Evolutionary conservation across 257 asterid species (phyloP), one percentile per base, ranked within the genome.

Genomic region (Eucommia ulmoides): DNA sequence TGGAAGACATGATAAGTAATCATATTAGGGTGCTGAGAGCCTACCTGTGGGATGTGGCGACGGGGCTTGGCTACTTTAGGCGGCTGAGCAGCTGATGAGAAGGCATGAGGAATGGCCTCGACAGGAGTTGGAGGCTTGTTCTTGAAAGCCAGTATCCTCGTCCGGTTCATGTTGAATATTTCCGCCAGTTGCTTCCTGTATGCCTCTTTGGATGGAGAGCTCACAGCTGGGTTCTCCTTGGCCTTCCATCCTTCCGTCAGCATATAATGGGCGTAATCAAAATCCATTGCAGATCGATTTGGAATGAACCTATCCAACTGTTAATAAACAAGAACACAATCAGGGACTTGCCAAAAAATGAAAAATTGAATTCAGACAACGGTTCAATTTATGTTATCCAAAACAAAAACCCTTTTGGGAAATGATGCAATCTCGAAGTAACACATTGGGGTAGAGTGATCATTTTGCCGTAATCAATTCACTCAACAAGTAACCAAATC

Each of bases 251-350:
- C 78, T 67, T 73, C 93, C 2, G 96, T 84, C 12, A 89, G 79
- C 96, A 89, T 89, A 79, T 67, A 78, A 63, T 76, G 94, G 0
- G 94, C 97, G 26, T 70, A 89, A 52, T 82, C 94, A 4, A 84
- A 74, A 59, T 89, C 96, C 81, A 91, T 91, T 0, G 96, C 98
- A 1, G 96, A 91, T 61, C 96, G 77, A 54, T 91, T 91, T 9
- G 98, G 98, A 35, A 89, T 89, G 77, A 89, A 89, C 53, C 98
- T 81, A 59, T 89, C 98, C 84, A 85, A 69, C 98, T 86, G 81
- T 35, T 25, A 21, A 38, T 49, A 71, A 65, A 42, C 55, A 52
- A 47, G 19, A 52, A 24, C 9, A 10, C 7, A 62, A 52, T 25
- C n/a, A n/a, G n/a, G n/a, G n/a, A n/a, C n/a, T n/a, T n/a, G n/a